A percentile compares a stretch with the other conserved stretches of the same genome.
Conservation (phyloP, 1,284 basidiomycete species). For the Cutaneotrichosporon sp. region DNA sequence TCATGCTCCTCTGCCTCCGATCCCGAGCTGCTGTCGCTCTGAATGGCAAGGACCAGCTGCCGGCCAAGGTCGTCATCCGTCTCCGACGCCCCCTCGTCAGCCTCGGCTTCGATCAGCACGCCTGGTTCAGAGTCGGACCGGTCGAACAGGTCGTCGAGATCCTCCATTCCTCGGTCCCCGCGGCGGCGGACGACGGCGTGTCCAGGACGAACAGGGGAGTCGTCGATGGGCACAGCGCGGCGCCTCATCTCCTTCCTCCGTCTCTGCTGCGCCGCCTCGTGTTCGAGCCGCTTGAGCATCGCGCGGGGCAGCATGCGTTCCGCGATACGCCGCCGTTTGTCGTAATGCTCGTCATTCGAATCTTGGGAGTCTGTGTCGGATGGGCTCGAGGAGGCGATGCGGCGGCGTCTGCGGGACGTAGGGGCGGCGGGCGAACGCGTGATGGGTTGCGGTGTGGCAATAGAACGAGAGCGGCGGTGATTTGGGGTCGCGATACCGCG, state of each 20-base stretch:
- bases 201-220: conserved; percentile 34
- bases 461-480: too few species aligned
- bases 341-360: conserved; percentile 2
- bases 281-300: conserved; percentile 33
- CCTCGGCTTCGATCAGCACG: conserved; percentile 10
- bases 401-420: not conserved
- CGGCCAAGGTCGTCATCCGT: conserved; percentile 1
- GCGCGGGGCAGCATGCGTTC: conserved; percentile 40
- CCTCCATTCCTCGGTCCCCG: conserved; percentile 10
- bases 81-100: conserved; percentile 3
- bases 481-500: too few species aligned
- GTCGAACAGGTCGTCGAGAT: conserved; percentile 21
- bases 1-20: conserved; percentile 37
- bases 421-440: not conserved
- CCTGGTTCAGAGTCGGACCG: too few species aligned
- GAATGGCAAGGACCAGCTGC: conserved; percentile 17
- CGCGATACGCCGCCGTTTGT: conserved; percentile 34
- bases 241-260: not conserved
- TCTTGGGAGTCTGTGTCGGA: too few species aligned
- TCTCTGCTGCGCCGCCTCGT: not conserved
- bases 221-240: not conserved
- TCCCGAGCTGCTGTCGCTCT: conserved; percentile 14
- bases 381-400: conserved; percentile 9
- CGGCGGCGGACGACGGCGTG: conserved; percentile 32
- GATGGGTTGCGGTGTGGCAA: too few species aligned